These are phyloP conservation scores for Nannochloris sp. DNA, from an alignment of 139 green algal species.

Conservation along the genomic window DNA sequence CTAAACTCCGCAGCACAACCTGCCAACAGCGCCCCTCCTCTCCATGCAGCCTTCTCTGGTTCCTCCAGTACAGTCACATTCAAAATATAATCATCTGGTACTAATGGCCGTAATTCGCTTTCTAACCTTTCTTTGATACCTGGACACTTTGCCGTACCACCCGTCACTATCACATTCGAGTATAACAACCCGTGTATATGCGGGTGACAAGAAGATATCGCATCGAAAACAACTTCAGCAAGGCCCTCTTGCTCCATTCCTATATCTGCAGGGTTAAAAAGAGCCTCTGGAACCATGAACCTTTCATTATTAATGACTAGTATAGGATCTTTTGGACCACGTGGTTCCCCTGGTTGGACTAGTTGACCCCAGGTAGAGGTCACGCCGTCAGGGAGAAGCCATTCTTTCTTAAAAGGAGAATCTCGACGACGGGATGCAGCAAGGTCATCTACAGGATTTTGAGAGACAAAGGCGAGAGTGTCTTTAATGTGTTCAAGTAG, in stretches of 20 bases:
- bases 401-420: constrained; percentile 56
- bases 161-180: constrained; percentile 65
- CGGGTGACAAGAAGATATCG: constrained; percentile 37
- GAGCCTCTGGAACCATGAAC: constrained; percentile 94
- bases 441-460: constrained; percentile 45
- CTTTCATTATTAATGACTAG: constrained; percentile 90
- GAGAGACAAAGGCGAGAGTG: constrained; percentile 76
- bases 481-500: constrained; percentile 95
- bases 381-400: constrained; percentile 91
- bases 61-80: constrained; percentile 29
- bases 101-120: constrained; percentile 58
- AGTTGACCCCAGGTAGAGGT: constrained; percentile 72
- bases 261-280: constrained; percentile 74
- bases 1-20: constrained; percentile 27
- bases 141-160: constrained; percentile 40
- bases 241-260: constrained; percentile 44
- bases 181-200: constrained; percentile 68
- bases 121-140: constrained; percentile 50
- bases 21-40: constrained; percentile 46
- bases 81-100: constrained; percentile 53
- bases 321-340: constrained; percentile 21
- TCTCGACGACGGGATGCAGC: constrained; percentile 7
- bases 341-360: constrained; percentile 3
- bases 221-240: constrained; percentile 42
- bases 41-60: constrained; percentile 46